Conservation (phyloP, 768 basidiomycete genomes). For the Tulasnella sp. region DNA sequence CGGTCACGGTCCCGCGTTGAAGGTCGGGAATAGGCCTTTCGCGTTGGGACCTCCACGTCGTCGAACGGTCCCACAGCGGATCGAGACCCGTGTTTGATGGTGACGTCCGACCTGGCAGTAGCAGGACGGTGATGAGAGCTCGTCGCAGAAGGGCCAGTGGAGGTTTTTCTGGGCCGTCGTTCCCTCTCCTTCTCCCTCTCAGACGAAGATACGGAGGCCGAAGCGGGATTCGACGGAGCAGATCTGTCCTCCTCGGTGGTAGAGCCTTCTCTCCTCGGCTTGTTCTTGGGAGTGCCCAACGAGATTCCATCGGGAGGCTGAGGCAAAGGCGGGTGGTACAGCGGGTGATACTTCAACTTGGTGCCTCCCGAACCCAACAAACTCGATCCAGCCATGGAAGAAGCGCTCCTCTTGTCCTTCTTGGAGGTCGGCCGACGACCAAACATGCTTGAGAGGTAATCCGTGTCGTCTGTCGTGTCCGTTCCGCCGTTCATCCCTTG, state of each 20-base stretch:
- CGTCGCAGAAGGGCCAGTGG: background rate
- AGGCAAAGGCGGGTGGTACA: slow-evolving; percentile 79
- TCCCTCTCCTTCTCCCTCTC: slow-evolving; percentile 11
- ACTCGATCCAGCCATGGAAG: slow-evolving; percentile 38
- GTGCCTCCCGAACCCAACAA: slow-evolving; percentile 43
- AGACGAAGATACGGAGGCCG: background rate
- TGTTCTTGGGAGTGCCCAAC: background rate
- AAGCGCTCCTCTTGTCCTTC: slow-evolving; percentile 44
- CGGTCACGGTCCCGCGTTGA: background rate
- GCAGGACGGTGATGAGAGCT: background rate
- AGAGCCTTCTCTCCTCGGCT: background rate
- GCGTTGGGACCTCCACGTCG: slow-evolving; percentile 1
- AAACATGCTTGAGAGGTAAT: slow-evolving; percentile 21
- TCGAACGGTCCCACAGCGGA: background rate
- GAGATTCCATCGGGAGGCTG: slow-evolving; percentile 52
- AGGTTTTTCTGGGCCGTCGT: background rate
- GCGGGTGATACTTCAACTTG: slow-evolving; percentile 57
- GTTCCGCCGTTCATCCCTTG: slow-evolving; percentile 75
- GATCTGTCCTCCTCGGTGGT: background rate
- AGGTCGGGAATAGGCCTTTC: background rate
- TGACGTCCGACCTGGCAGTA: background rate
- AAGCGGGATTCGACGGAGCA: background rate
- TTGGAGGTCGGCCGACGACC: slow-evolving; percentile 39
- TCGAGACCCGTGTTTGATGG: background rate
- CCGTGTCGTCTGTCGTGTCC: slow-evolving; percentile 18